Percentiles rank a stretch among this genome's conserved stretches.
Evolutionary conservation across 164 flowering plant species (phyloP).

Genomic region (Paratinospora sagittata): DNA sequence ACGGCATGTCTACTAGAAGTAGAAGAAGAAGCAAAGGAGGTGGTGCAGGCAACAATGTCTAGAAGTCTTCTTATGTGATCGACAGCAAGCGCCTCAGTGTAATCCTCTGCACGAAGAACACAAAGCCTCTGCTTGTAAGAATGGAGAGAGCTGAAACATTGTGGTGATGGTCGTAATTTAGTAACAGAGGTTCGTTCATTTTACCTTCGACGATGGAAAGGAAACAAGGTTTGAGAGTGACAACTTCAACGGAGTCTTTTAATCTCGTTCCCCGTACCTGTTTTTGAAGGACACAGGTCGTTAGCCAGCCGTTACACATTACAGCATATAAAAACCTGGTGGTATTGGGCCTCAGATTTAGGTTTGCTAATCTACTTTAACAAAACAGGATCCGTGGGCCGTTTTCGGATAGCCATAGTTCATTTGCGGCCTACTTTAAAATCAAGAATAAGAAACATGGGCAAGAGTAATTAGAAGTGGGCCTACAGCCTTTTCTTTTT

Average conservation of each 20-base stretch:
- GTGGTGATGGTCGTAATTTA: too few relatives aligned
- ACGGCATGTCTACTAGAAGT: slow-evolving; percentile 24
- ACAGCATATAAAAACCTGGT: too few relatives aligned
- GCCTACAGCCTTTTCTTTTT: too few relatives aligned
- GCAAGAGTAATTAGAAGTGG: too few relatives aligned
- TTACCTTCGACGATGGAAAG: slow-evolving; percentile 68
- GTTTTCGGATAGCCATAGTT: too few relatives aligned
- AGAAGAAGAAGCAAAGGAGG: slow-evolving; percentile 24
- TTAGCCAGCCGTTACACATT: not conserved
- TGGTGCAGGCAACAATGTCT: slow-evolving; percentile 89
- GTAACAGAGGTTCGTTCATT: not conserved
- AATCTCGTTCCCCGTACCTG: slow-evolving; percentile 69
- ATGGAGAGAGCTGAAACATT: too few relatives aligned
- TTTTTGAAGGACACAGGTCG: not conserved
- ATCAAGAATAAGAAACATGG: too few relatives aligned
- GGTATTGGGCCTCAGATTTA: too few relatives aligned
- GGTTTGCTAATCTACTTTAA: too few relatives aligned
- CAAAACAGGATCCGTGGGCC: too few relatives aligned
- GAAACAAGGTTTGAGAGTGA: slow-evolving; percentile 63
- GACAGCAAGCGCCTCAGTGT: slow-evolving; percentile 58
- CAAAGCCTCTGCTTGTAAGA: not conserved
- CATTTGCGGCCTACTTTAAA: too few relatives aligned
- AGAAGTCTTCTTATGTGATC: slow-evolving; percentile 74
- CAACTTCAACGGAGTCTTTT: slow-evolving; percentile 65
- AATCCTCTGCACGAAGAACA: slow-evolving; percentile 56